Evolutionary conservation across 2,329 filamentous ascomycete species (phyloP).

Genomic region (Pseudovirgaria hyperparasitica): DNA sequence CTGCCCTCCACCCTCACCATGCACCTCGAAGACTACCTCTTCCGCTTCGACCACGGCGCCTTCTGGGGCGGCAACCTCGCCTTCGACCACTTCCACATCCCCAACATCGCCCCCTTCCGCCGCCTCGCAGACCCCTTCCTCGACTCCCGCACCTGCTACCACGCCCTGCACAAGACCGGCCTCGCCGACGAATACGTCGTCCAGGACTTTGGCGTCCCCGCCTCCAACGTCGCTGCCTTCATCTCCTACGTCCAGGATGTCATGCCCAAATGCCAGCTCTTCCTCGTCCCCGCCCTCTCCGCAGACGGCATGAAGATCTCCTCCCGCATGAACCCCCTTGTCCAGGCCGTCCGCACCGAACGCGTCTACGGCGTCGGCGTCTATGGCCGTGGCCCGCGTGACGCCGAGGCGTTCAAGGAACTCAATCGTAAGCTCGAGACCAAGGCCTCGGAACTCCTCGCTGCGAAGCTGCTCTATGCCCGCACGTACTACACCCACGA

Average conservation of each 20-base stretch:
- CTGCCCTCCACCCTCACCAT: conserved; percentile 24
- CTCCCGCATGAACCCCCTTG: conserved; percentile 13
- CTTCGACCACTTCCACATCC: conserved; percentile 47
- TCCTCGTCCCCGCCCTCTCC: conserved; percentile 40
- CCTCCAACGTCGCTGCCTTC: conserved; percentile 37
- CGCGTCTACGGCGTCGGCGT: conserved; percentile 42
- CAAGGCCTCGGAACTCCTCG: conserved; percentile 55
- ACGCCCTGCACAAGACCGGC: conserved; percentile 47
- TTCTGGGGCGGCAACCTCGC: conserved; percentile 53
- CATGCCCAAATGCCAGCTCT: conserved; percentile 42
- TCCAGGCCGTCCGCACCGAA: conserved; percentile 20
- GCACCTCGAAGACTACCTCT: conserved; percentile 41
- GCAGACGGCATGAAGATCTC: conserved; percentile 15
- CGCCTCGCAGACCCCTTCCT: conserved; percentile 48
- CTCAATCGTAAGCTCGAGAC: conserved; percentile 61
- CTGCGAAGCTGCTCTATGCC: conserved; percentile 80
- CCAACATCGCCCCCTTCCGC: conserved; percentile 47
- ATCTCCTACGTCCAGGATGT: conserved; percentile 37
- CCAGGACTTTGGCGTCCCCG: conserved; percentile 50
- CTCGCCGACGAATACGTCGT: conserved; percentile 45
- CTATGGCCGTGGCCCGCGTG: conserved; percentile 61
- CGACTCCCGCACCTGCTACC: conserved; percentile 49
- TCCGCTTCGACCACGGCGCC: conserved; percentile 50
- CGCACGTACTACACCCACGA: conserved; percentile 69
- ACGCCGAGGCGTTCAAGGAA: conserved; percentile 45